Evolutionary conservation across 805 yeast species (phyloP).

Genomic region (Spathaspora gorwiae): DNA sequence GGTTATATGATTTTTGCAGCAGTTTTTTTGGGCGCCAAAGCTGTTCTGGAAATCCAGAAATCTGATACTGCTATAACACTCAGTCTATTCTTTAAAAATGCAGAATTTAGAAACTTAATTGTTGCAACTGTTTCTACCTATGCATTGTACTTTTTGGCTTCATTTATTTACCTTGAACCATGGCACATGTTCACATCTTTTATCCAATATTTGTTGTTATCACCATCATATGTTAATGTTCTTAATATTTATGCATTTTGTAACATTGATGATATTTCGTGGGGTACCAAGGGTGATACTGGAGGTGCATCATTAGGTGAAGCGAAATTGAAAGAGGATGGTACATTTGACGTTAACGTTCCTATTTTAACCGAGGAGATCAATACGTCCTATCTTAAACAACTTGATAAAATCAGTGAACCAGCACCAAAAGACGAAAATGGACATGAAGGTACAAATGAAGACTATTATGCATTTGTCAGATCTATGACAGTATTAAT

Average conservation of each 20-base stretch:
- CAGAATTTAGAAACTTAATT: slow-evolving; percentile 44
- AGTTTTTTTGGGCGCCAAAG: slow-evolving; percentile 51
- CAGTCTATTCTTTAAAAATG: slow-evolving; percentile 41
- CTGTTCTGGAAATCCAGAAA: slow-evolving; percentile 34
- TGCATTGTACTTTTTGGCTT: slow-evolving; percentile 56
- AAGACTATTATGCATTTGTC: slow-evolving; percentile 43
- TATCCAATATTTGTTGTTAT: slow-evolving; percentile 45
- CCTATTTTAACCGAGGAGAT: slow-evolving; percentile 47
- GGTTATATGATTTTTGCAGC: slow-evolving; percentile 57
- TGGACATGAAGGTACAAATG: slow-evolving; percentile 25
- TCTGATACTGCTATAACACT: slow-evolving; percentile 40
- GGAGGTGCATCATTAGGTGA: slow-evolving; percentile 55
- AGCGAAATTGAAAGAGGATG: slow-evolving; percentile 50
- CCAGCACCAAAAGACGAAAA: slow-evolving; percentile 33
- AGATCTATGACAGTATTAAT: slow-evolving; percentile 43
- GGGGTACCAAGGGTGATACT: slow-evolving; percentile 73
- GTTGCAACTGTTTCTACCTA: slow-evolving; percentile 60
- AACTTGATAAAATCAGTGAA: slow-evolving; percentile 47
- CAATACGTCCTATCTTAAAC: slow-evolving; percentile 48
- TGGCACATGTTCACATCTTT: slow-evolving; percentile 63
- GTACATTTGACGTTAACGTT: slow-evolving; percentile 53
- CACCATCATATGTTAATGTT: slow-evolving; percentile 52
- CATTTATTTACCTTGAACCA: slow-evolving; percentile 57
- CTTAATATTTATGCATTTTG: slow-evolving; percentile 66
- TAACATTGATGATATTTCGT: slow-evolving; percentile 67